Conservation (phyloP, 805 yeast species). For the Candida easanensis region DNA sequence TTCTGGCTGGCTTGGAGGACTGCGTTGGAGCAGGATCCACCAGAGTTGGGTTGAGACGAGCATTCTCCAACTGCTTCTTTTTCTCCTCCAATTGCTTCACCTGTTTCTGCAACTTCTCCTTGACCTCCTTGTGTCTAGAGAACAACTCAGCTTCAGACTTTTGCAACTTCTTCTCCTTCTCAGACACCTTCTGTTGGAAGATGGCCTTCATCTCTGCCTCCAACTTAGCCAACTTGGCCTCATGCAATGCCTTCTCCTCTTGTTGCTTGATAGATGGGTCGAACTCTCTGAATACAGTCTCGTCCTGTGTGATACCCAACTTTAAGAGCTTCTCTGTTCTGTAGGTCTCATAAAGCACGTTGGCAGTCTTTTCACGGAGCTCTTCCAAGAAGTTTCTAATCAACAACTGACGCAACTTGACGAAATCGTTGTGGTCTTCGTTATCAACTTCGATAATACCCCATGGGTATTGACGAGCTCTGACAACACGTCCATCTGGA, state of each 20-base stretch:
- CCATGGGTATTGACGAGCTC: slow-evolving; percentile 97
- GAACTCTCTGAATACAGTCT: slow-evolving; percentile 88
- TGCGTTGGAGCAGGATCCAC: slow-evolving; percentile 34
- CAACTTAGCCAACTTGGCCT: slow-evolving; percentile 88
- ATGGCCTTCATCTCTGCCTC: slow-evolving; percentile 96
- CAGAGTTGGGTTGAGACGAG: slow-evolving; percentile 42
- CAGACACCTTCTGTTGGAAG: slow-evolving; percentile 93
- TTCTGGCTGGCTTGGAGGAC: slow-evolving; percentile 56
- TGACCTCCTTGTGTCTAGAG: slow-evolving; percentile 94
- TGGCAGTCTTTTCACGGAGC: slow-evolving; percentile 79
- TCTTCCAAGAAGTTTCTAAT: slow-evolving; percentile 92
- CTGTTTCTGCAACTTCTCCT: slow-evolving; percentile 87
- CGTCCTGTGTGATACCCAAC: slow-evolving; percentile 91
- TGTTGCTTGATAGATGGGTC: slow-evolving; percentile 91
- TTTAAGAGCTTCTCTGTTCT: slow-evolving; percentile 75
- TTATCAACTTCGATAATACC: slow-evolving; percentile 95
- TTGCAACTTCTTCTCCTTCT: slow-evolving; percentile 95
- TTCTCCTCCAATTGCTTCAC: slow-evolving; percentile 88
- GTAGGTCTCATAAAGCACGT: slow-evolving; percentile 79
- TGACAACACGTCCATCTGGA: slow-evolving; percentile 72
- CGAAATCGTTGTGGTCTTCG: slow-evolving; percentile 89
- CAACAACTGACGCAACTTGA: slow-evolving; percentile 81
- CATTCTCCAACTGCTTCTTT: slow-evolving; percentile 73
- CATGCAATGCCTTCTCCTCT: slow-evolving; percentile 91
- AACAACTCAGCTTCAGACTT: slow-evolving; percentile 96